Base-by-base conservation (phyloP, 805 yeast species). In the Starmerella vitae region DNA sequence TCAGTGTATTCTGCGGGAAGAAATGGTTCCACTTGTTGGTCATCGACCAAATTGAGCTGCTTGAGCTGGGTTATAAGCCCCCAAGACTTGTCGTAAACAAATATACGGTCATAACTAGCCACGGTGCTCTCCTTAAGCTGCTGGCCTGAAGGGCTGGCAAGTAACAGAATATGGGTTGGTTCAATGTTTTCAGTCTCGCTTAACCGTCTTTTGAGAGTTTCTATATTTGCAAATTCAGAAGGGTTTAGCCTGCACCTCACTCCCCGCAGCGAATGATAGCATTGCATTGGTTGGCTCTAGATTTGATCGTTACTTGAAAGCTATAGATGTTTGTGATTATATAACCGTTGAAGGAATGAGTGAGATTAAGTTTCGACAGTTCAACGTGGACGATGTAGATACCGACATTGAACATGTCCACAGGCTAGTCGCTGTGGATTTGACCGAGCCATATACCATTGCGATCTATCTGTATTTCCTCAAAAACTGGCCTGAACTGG, bases 381-480 rank as follows among this genome's bases (percentile, higher is more conserved):
- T 51, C 34, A 47, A 53, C 28, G 36, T 44, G 9, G 33, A 30
- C 13, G 34, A 49, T 15, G 52, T 51, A 24, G 62, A 56, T 36
- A 35, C 20, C 17, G 65, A 61, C 30, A 53, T 62, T 13, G 50
- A 42, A 12, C 49, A 46, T 9, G 58, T 63, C 36, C 56, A 54
- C 50, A 53, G 55, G 9, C 65, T 88, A 34, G 76, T 88, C 9
- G 72, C 78, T 30, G 65, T 64, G 9, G 91, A 86, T 57, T 64
- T 91, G 29, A 78, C 91, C 21, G 98, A 91, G 58, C 97, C 98
- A 0, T 91, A 91, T 56, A 86, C 96, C 3, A 71, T 83, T 15
- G 91, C 83, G 53, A 96, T 91, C 2, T 91, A 86, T 59, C 70
- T 94, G 55, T 91, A 78, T 61, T 91, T 91, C 55, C 63, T 91